These are phyloP conservation scores for Edaphochlamys debaryana DNA, from an alignment of 139 green algal species.

Conservation along the genomic window DNA sequence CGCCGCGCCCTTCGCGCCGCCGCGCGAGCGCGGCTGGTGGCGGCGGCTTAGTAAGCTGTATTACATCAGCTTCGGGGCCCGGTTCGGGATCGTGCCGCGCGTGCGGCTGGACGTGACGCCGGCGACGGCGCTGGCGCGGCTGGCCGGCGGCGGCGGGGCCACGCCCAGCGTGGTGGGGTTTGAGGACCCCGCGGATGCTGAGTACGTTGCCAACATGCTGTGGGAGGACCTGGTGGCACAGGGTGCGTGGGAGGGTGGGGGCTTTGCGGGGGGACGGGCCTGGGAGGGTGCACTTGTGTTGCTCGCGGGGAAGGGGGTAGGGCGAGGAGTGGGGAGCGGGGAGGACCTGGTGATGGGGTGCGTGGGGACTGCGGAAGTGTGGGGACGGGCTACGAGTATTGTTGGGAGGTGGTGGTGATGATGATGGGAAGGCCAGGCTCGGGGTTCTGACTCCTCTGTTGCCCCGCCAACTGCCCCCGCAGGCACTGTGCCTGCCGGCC, in stretches of 20 bases:
- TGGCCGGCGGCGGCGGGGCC: not conserved
- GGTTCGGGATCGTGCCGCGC: slow-evolving; percentile 49
- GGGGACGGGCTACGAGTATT: too few relatives aligned
- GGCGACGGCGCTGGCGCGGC: not conserved
- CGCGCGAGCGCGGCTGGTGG: slow-evolving; percentile 40
- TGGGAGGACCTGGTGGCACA: slow-evolving; percentile 10
- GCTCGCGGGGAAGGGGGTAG: not conserved
- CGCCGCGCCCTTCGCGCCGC: too few relatives aligned
- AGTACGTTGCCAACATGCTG: slow-evolving; percentile 44
- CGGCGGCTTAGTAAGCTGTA: slow-evolving; percentile 26
- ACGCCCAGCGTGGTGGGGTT: not conserved
- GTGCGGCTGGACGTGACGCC: not conserved
- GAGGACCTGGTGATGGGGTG: too few relatives aligned
- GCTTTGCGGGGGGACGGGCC: too few relatives aligned
- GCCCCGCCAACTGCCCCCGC: too few relatives aligned
- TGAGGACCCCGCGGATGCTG: not conserved
- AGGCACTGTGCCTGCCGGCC: not conserved
- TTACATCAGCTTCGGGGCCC: slow-evolving; percentile 53
- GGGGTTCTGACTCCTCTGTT: too few relatives aligned
- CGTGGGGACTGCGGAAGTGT: too few relatives aligned
- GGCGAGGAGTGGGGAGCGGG: not conserved
- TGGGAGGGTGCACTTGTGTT: too few relatives aligned
- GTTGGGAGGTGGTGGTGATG: too few relatives aligned
- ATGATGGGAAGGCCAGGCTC: too few relatives aligned
- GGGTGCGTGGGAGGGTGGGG: not conserved